Base-by-base conservation (phyloP, 2,329 filamentous ascomycete genomes). In the Colletotrichum musae region DNA sequence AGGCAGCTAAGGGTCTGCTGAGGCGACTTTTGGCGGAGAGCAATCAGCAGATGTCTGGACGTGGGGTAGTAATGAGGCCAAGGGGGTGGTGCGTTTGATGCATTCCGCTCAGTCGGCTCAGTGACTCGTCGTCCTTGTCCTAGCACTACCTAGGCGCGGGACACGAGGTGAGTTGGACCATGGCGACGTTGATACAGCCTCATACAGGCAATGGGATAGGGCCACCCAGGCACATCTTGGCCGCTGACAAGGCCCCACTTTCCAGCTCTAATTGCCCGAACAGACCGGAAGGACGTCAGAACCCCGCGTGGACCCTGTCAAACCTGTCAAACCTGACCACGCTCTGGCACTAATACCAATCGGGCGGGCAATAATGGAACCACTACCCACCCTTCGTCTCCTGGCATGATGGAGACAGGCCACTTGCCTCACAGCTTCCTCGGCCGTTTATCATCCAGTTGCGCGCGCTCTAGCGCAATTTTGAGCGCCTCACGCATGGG, bases 291-390 rank as follows among this genome's bases (percentile, higher is more conserved):
- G 60, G 45, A 36, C 7, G 32, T 36, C 32, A 36, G 32, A 36
- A 36, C 28, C n/a, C 16, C 15, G 1, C 32, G 41, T 41, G 41
- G 32, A 26, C 10, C 66, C 66, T 62, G 39, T 53, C 41, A 53
- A 45, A 53, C 51, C 32, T 66, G 66, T 56, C 65, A 65, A 58
- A 59, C 48, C 62, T 58, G 54, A 50, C 61, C 45, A 58, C 53
- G 45, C 57, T 48, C 48, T 18, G 21, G 16, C 13, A 24, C 18
- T 9, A 24, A 24, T 39, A 58, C 52, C 51, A 26, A 47, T 21
- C 48, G 21, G 26, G 9, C 21, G 28, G 45, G 45, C 32, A 50
- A 24, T 9, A 24, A 48, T 64, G 52, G 65, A 28, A 64, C 65
- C 60, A 58, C 61, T 50, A 47, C 53, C 65, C 48, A 64, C 60